phyloP scores from a whole-genome alignment of 2,329 filamentous ascomycete genomes.

The Arthrobotrys pseudoclavata region DNA sequence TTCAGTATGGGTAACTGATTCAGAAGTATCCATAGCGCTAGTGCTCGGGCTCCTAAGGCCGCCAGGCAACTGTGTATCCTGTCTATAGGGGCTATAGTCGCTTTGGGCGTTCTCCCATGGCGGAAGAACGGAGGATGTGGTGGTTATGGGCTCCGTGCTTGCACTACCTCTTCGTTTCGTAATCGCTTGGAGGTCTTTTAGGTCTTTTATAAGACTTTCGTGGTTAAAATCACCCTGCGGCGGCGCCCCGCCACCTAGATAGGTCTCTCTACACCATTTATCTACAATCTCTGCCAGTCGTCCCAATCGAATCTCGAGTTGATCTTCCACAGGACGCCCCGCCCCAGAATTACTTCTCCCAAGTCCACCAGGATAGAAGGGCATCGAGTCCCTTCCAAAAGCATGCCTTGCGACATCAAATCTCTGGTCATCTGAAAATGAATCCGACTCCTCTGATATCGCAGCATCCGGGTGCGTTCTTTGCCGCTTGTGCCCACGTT shows the following conservation, averaged over 20 bases:
- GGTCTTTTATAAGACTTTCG: slow-evolving; percentile 52
- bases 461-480: slow-evolving; percentile 56
- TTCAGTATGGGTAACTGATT: slow-evolving; percentile 50
- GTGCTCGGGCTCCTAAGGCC: slow-evolving; percentile 53
- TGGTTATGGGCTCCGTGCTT: slow-evolving; percentile 46
- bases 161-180: slow-evolving; percentile 49
- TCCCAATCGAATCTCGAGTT: slow-evolving; percentile 62
- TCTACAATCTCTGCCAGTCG: slow-evolving; percentile 62
- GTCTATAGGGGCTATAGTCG: slow-evolving; percentile 39
- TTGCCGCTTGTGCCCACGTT: slow-evolving; percentile 59
- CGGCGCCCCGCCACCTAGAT: slow-evolving; percentile 47
- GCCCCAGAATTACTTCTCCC: slow-evolving; percentile 29
- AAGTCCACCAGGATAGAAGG: slow-evolving; percentile 43
- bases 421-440: slow-evolving; percentile 59
- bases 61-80: slow-evolving; percentile 50
- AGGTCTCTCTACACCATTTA: slow-evolving; percentile 63
- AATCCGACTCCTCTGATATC: slow-evolving; percentile 60
- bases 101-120: slow-evolving; percentile 49
- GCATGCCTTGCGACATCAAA: slow-evolving; percentile 51
- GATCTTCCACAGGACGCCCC: slow-evolving; percentile 39
- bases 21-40: slow-evolving; percentile 57
- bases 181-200: slow-evolving; percentile 55
- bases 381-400: slow-evolving; percentile 51
- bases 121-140: slow-evolving; percentile 28
- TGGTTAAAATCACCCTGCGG: slow-evolving; percentile 35